Base-by-base conservation (phyloP, 116 monocot species). In the Iris pallida region DNA sequence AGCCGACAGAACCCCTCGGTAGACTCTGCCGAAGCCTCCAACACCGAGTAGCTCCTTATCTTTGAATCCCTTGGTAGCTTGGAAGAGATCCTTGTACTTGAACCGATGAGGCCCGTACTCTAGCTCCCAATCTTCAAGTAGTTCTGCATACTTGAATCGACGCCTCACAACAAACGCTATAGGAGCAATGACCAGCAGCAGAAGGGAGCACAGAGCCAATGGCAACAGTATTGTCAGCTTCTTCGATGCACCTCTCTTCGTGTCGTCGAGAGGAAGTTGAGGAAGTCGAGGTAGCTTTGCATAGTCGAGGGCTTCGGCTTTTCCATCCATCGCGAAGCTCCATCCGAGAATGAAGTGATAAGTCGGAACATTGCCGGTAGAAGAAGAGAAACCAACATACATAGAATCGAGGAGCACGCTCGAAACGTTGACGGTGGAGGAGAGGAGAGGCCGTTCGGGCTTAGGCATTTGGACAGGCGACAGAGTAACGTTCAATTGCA, bases 341-440 rank as follows among this genome's bases (percentile, higher is more conserved):
- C 82, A 82, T 7, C 82, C 82, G 8, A 66, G 59, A 19, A 82
- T 53, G 61, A 68, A 78, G 17, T 74, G 77, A 11, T 69, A 78
- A 49, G 73, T 78, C 3, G 72, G 77, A 41, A 77, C 49, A 19
- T 68, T 14, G 2, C 78, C 78, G 1, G 82, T 78, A 15, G 82
- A 73, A 16, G 78, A 55, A 58, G 82, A 78, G 74, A 82, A 78
- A 42, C 82, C 83, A 9, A 75, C 83, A 47, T 44, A 83, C 79
- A 79, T 83, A 6, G 59, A 10, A 19, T 79, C 68, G 0, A 63
- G 20, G 16, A 82, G 43, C 18, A 78, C 40, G 48, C 55, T 58
- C 2, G 77, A 51, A 16, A 82, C 64, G 55, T 82, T 73, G 6
- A 82, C 48, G 7, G 53, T 49, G 42, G 64, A 73, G 8, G 77